Percentiles rank a stretch among this genome's conserved stretches.
Evolutionary conservation across 306 rosid genomes (phyloP).

Genomic region (peach (Prunus persica)): Prunus_persica_NCBIv2 NC_034014.1:26676501-26677000

Average conservation of each 20-base stretch:
- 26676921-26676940: slow-evolving; percentile 35
- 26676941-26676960: slow-evolving; percentile 49
- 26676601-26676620: slow-evolving; percentile 68
- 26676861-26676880: slow-evolving; percentile 94
- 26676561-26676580: slow-evolving; percentile 58
- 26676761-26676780: slow-evolving; percentile 87
- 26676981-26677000: slow-evolving; percentile 74
- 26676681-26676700: slow-evolving; percentile 88
- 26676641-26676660: slow-evolving; percentile 85
- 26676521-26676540: slow-evolving; percentile 71
- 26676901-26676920: slow-evolving; percentile 51
- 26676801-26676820: slow-evolving; percentile 85
- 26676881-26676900: slow-evolving; percentile 67
- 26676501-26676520: slow-evolving; percentile 79
- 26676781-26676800: slow-evolving; percentile 88
- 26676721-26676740: slow-evolving; percentile 80
- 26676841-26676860: slow-evolving; percentile 91
- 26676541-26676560: slow-evolving; percentile 77
- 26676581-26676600: slow-evolving; percentile 40
- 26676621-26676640: slow-evolving; percentile 62
- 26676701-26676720: slow-evolving; percentile 89
- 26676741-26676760: slow-evolving; percentile 90
- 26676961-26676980: slow-evolving; percentile 76
- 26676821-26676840: slow-evolving; percentile 94
- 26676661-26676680: slow-evolving; percentile 79